Base-by-base conservation (phyloP, 805 yeast species). In the Kuraishia borneana region DNA sequence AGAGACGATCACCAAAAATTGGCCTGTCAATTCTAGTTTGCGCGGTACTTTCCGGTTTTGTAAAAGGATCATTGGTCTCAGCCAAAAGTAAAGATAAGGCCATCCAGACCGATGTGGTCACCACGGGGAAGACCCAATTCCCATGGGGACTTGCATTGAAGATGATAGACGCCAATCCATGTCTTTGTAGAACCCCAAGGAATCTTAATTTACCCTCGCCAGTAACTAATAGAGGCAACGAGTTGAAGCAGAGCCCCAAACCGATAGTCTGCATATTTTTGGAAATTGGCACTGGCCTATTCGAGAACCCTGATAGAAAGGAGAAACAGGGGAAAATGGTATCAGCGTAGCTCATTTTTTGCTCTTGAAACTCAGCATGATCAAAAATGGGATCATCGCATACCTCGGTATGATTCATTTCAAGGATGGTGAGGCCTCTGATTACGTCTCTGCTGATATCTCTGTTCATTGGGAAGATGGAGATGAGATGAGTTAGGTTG, bases 11-110 rank as follows among this genome's bases (percentile, higher is more conserved):
- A 8, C 40, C 41, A 29, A 53, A 44, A 10, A 54, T 30, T 12
- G 42, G 32, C 12, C 17, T 21, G 44, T 56, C 61, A 22, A 56
- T 43, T 17, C 33, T 32, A n/a, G 56, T 50, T 32, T 58, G 61
- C 8, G 59, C 58, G 4, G 60, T 45, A 16, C 27, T 36, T 6
- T 34, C 45, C 3, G 50, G 48, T 6, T 36, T 18, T 12, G 23
- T 37, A 37, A 51, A 56, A 9, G 63, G 63, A 14, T 45, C 37
- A 2, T 25, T 4, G 17, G 30, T 35, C 39, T 51, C 36, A n/a
- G 58, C 51, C 3, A 43, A 36, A 2, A 43, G 39, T 16, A 48
- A 33, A 6, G 57, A 43, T 3, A 51, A 23, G 2, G 41, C 36
- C 4, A 43, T 37, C 60, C 60, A 58, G 19, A 42, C 7, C 2